Percentiles rank a stretch among this genome's conserved stretches.
phyloP scores from a whole-genome alignment of 139 green algal genomes.

The Yamagishiella unicocca region DNA sequence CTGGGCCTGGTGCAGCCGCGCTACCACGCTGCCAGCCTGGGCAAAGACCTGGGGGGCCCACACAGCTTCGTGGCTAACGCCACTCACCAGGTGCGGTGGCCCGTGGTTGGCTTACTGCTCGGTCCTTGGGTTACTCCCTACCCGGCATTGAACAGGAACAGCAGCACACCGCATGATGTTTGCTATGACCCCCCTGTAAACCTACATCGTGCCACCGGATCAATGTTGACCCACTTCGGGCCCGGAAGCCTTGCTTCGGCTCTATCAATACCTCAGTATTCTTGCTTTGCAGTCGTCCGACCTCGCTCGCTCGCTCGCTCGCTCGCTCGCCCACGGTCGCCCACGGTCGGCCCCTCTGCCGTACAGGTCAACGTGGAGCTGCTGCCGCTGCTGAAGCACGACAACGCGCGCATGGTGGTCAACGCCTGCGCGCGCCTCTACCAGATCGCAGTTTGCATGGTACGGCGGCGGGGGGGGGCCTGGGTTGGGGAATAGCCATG shows the following conservation, averaged over 20 bases:
- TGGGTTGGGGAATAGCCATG: not conserved
- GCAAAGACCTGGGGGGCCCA: constrained; percentile 1
- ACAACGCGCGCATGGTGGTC: constrained; percentile 23
- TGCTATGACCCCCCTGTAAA: no score
- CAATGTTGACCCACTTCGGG: no score
- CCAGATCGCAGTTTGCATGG: constrained; percentile 25
- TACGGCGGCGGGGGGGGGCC: not conserved
- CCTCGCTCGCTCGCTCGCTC: no score
- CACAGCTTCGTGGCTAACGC: constrained; percentile 9
- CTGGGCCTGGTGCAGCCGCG: constrained; percentile 1
- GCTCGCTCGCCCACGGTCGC: not conserved
- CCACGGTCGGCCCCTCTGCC: not conserved
- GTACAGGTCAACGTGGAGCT: constrained; percentile 29
- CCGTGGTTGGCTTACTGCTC: not conserved
- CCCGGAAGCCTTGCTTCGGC: no score
- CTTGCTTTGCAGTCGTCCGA: no score
- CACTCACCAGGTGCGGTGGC: not conserved
- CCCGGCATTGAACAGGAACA: no score
- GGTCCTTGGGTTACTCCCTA: not conserved
- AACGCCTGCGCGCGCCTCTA: constrained; percentile 32
- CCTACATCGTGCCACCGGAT: no score
- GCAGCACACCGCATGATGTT: no score
- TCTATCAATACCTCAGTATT: no score
- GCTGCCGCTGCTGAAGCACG: constrained; percentile 14
- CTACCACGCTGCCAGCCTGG: not conserved